Evolutionary conservation across 1,139 yeast genomes (phyloP), one percentile per base, ranked within the genome.

Genomic region (Pichia sorboxylosa): DNA sequence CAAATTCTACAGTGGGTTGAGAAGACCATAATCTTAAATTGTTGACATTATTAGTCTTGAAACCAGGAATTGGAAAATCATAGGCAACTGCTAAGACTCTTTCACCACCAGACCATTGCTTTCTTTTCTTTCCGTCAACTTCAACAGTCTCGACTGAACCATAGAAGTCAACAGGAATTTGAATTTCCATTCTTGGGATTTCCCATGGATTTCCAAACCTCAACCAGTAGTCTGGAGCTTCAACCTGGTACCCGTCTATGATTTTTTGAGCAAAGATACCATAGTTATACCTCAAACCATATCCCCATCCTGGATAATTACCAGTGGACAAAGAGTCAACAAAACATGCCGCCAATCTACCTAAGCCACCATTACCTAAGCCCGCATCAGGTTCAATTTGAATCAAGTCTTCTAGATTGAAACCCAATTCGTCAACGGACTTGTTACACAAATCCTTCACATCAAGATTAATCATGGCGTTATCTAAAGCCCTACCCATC

Each of bases 401-500:
- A 47, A 85, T 63, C 20, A 87, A 69, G 49, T 85, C 96, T 59
- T 87, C 96, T 47, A 87, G 62, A 40, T 77, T 73, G 66, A 87
- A 87, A 7, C 96, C 96, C 45, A 85, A 67, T 33, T 81, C 84
- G 32, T 64, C 64, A 44, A 84, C 68, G 3, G 92, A 75, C 77
- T 74, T 43, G 53, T 39, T 34, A 30, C 55, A 49, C 26, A 52
- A 38, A 19, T 51, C 54, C 26, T 52, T 51, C 38, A 66, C 59
- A 6, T 69, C 65, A 49, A 82, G 67, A 57, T 87, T 87, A 57
- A 84, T 80, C 61, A 87, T 63, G 26, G 96, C 95, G 55, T 85
- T 87, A 58, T 87, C 96, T 69, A 87, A 66, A 31, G 96, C 95
- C 49, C 94, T 71, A 29, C 97, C 96, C 94, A 87, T 84, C 44